Percentiles rank a stretch among this genome's conserved stretches.
These are phyloP conservation scores for Pythium rishiriense DNA, from an alignment of 352 stramenopile genomes.

Conservation along the genomic window DNA sequence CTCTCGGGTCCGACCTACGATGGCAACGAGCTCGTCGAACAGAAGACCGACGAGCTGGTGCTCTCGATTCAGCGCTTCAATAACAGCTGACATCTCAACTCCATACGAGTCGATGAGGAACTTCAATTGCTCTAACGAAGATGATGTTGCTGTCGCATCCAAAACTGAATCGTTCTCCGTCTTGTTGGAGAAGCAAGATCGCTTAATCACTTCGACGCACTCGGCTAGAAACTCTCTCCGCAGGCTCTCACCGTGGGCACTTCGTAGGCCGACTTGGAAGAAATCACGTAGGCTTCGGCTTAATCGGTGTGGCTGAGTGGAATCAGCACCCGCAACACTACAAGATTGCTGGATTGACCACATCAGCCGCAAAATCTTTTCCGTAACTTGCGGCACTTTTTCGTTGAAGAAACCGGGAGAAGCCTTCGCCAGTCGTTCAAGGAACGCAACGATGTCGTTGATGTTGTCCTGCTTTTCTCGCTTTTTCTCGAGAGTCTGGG, in stretches of 20 bases:
- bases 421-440: slow-evolving; percentile 73
- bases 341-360: slow-evolving; percentile 86
- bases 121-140: slow-evolving; percentile 81
- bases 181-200: slow-evolving; percentile 51
- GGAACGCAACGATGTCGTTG: slow-evolving; percentile 70
- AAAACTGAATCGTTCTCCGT: slow-evolving; percentile 23
- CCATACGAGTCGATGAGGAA: slow-evolving; percentile 88
- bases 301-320: slow-evolving; percentile 21
- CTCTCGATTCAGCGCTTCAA: slow-evolving; percentile 74
- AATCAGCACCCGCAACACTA: slow-evolving; percentile 50
- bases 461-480: slow-evolving; percentile 58
- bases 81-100: slow-evolving; percentile 58
- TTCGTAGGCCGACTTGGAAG: slow-evolving; percentile 79
- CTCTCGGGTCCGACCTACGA: slow-evolving; percentile 57
- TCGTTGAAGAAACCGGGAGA: slow-evolving; percentile 77
- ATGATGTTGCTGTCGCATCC: slow-evolving; percentile 50
- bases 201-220: slow-evolving; percentile 79
- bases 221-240: slow-evolving; percentile 72
- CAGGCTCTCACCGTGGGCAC: slow-evolving; percentile 63
- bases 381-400: slow-evolving; percentile 57
- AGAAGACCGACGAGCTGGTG: slow-evolving; percentile 72
- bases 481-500: slow-evolving; percentile 51
- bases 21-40: slow-evolving; percentile 84
- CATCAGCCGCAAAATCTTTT: slow-evolving; percentile 65
- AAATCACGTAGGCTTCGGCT: slow-evolving; percentile 75